Conservation (phyloP, 345 rosid genomes). For the Populus ilicifolia region DNA sequence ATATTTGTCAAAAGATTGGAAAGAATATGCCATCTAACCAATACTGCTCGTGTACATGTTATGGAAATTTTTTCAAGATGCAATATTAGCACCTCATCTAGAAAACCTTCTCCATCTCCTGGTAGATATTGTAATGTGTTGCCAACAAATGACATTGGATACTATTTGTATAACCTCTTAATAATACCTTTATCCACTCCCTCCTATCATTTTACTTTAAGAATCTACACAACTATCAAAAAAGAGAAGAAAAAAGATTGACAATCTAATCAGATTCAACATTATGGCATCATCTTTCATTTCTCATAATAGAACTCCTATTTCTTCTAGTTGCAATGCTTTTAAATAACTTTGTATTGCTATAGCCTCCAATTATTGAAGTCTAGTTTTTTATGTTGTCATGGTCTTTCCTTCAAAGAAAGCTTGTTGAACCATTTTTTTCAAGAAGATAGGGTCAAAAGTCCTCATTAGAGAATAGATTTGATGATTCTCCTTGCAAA, state of each 20-base stretch:
- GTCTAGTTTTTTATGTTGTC: neutral
- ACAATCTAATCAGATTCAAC: neutral
- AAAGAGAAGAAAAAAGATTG: neutral
- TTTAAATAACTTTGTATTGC: neutral
- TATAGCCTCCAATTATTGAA: neutral
- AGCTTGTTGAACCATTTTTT: neutral
- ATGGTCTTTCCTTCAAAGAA: neutral
- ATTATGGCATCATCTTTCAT: neutral
- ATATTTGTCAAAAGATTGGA: neutral
- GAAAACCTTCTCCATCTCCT: neutral
- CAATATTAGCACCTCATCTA: neutral
- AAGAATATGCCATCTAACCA: neutral
- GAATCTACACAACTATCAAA: neutral
- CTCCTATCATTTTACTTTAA: neutral
- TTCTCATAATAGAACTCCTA: neutral
- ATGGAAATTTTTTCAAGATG: neutral
- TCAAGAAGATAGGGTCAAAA: neutral
- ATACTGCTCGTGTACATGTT: neutral
- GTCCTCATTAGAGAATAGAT: neutral
- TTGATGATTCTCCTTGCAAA: neutral
- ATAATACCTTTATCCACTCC: neutral
- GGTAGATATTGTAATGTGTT: neutral
- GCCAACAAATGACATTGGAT: neutral
- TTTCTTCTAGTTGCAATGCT: neutral
- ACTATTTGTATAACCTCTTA: neutral